Base-by-base conservation (phyloP, 2,329 filamentous ascomycete genomes). In the Lachnellula suecica region DNA sequence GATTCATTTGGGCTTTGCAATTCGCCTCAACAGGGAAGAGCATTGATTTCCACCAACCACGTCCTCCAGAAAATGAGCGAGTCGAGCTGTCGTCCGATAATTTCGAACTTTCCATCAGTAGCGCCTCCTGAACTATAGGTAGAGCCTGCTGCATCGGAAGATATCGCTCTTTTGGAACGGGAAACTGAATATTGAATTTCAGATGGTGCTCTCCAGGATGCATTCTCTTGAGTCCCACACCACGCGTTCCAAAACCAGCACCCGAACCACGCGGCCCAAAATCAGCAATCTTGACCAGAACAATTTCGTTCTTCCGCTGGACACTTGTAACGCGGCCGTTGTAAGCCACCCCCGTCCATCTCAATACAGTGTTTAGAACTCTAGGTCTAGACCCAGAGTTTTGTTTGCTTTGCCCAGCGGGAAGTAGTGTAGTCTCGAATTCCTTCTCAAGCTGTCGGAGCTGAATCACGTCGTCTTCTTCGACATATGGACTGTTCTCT, bases 401-500 rank as follows among this genome's bases (percentile, higher is more conserved):
- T 25, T 17, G 40, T 2, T 1, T 11, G 19, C 41, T 37, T 10
- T 19, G 15, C 13, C 19, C 24, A 29, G 23, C 13, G 23, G 31
- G 19, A 17, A 17, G 27, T 19, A 23, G 4, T 47, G 11, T 40
- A 24, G 19, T n/a, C n/a, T n/a, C n/a, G n/a, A n/a, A n/a, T n/a
- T 59, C 57, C n/a, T 54, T 47, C 8, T 22, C 17, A 19, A 59
- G 43, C 47, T 58, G 47, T 2, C 57, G 57, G 47, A 59, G 31
- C 8, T 58, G 45, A n/a, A 59, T 27, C 31, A 58, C n/a, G 27
- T 59, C 58, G 27, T 58, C 53, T 48, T 56, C 58, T 29, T 59
- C 58, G 22, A 59, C 17, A 44, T 56, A 58, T 17, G 58, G 58
- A 34, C 52, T 58, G 22, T 56, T 58, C 43, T 59, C 58, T 49